Evolutionary conservation across 768 basidiomycete genomes (phyloP), one percentile per base, ranked within the genome.

Genomic region (Fomitopsis pulvina): DNA sequence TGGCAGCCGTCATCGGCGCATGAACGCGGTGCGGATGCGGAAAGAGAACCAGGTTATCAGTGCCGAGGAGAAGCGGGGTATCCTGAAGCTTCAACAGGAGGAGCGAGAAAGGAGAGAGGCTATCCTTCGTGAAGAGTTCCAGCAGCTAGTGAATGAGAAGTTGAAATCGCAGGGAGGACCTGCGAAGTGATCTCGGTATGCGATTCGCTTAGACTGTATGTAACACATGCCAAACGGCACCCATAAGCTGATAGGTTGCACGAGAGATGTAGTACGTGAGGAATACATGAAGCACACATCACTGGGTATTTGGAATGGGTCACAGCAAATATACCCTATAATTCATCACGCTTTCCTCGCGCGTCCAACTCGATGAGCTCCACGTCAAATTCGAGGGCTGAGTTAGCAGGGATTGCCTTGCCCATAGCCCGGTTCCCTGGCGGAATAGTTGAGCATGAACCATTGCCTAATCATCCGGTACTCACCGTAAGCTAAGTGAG

Each of bases 21-120:
- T 99, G 96, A 99, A 98, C 58, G 95, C 96, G 0, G 95, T 99
- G 39, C 88, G 96, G 52, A 89, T 99, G 83, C 75, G 95, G 63
- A 98, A 98, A 76, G 96, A 99, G 74, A 97, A 99, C 71, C 96
- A 99, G 70, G 94, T 98, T 55, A 99, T 99, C 64, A 91, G 87
- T 60, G 93, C 95, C 1, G 96, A 98, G 69, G 96, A 99, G 77
- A 98, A 98, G 76, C 72, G 96, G 28, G 90, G 92, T 29, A 94
- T 98, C 51, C 64, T 98, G 64, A 95, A 96, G 69, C 61, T 97
- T 66, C 95, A 97, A 69, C 87, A 75, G 64, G 95, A 97, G 66
- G 96, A 99, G 71, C 81, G 87, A 66, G 83, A 86, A 67, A 82
- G 94, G 69, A 79, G 92, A 60, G 96, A 99, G 69, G 74, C 85